A percentile compares a stretch with the other conserved stretches of the same genome.
Evolutionary conservation across 768 basidiomycete genomes (phyloP).

Genomic region (Dictyophora rubrovolvata): DNA sequence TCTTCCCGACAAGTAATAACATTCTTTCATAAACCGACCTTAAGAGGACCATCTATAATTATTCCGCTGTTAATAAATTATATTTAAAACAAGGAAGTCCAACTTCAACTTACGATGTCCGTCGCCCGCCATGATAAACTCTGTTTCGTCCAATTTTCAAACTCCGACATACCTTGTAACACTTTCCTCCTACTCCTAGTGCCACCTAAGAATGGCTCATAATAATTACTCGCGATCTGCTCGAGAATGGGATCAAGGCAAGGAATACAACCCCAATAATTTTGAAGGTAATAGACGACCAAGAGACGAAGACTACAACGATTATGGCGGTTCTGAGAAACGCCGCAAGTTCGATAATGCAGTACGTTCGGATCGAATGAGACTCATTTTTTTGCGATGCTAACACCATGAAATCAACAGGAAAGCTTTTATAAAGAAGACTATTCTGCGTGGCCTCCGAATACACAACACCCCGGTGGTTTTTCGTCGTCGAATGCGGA

Average conservation of each 20-base stretch:
- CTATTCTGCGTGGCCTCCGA: constrained; percentile 21
- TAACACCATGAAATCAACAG: constrained; percentile 12
- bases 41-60: constrained; percentile 35
- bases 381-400: constrained; percentile 12
- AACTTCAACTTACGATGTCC: constrained; percentile 38
- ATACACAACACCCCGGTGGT: constrained; percentile 16
- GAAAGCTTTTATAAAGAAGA: constrained; percentile 37
- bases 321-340: constrained; percentile 53
- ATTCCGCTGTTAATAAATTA: constrained; percentile 19
- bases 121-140: constrained; percentile 42
- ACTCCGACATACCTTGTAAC: constrained; percentile 12
- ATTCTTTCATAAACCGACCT: constrained; percentile 28
- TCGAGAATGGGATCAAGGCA: constrained; percentile 82
- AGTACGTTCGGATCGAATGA: constrained; percentile 32
- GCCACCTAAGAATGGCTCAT: constrained; percentile 44
- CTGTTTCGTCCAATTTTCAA: background rate
- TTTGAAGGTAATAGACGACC: constrained; percentile 32
- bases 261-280: constrained; percentile 37
- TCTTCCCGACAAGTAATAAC: background rate
- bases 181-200: constrained; percentile 2
- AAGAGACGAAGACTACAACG: constrained; percentile 46
- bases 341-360: constrained; percentile 72
- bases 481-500: constrained; percentile 17
- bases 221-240: constrained; percentile 25
- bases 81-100: constrained; percentile 11